These are phyloP conservation scores for Leccinum boreale DNA, from an alignment of 768 basidiomycete genomes.

Conservation along the genomic window DNA sequence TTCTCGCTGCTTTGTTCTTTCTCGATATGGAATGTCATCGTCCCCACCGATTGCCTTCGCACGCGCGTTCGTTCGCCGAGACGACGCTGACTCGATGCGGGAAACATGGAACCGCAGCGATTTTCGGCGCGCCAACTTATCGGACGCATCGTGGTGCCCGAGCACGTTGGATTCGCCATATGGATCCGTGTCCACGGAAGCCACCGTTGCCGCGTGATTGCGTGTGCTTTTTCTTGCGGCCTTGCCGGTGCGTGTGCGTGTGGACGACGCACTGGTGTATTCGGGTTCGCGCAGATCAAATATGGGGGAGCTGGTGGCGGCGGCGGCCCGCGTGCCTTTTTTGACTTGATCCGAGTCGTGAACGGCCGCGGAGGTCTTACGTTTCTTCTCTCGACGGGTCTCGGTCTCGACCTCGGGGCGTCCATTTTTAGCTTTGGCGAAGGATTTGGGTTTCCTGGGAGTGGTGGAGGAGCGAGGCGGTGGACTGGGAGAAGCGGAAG, in stretches of 20 bases:
- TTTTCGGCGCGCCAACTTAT: conserved; percentile 80
- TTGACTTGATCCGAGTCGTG: conserved; percentile 16
- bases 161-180: conserved; percentile 77
- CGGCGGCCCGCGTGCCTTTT: conserved; percentile 36
- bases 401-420: background rate
- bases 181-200: conserved; percentile 24
- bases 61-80: conserved; percentile 71
- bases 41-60: conserved; percentile 78
- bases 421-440: conserved; percentile 9
- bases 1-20: conserved; percentile 64
- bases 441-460: background rate
- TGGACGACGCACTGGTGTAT: conserved; percentile 30
- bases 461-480: background rate
- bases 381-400: conserved; percentile 57
- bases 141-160: conserved; percentile 67
- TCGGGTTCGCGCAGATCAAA: conserved; percentile 84
- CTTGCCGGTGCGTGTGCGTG: conserved; percentile 11
- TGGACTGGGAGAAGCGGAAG: conserved; percentile 4
- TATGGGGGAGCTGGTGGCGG: background rate
- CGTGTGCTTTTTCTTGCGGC: conserved; percentile 7
- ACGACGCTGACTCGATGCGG: conserved; percentile 80
- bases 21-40: conserved; percentile 90
- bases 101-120: conserved; percentile 91
- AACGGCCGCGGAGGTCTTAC: conserved; percentile 38
- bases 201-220: background rate